Evolutionary conservation across 106 monocot species (phyloP).

Genomic region (Acorus calamus): DNA sequence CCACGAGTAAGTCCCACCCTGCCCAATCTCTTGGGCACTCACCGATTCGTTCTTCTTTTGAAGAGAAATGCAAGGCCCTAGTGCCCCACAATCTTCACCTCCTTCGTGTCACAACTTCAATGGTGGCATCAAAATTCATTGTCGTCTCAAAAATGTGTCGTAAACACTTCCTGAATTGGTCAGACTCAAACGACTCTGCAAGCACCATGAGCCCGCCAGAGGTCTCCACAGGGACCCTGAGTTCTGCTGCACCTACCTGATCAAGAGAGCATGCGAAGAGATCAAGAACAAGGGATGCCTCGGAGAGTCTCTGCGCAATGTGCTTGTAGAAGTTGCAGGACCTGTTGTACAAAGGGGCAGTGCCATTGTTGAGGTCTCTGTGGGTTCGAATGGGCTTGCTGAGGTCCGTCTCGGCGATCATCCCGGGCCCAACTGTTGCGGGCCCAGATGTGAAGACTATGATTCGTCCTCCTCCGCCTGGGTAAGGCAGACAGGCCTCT

Average conservation of each 20-base stretch:
- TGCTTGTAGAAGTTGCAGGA: conserved; percentile 60
- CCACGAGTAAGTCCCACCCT: conserved; percentile 65
- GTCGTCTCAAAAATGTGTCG: conserved; percentile 59
- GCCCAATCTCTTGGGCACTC: conserved; percentile 67
- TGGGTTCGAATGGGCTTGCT: conserved; percentile 69
- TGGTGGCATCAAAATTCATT: conserved; percentile 73
- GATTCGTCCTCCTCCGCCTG: conserved; percentile 64
- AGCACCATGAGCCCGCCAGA: conserved; percentile 81
- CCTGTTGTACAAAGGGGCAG: conserved; percentile 35
- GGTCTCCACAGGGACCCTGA: conserved; percentile 58
- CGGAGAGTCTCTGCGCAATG: conserved; percentile 38
- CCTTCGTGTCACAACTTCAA: conserved; percentile 73
- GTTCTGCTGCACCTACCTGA: conserved; percentile 82
- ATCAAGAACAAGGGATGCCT: conserved; percentile 67
- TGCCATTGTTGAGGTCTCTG: conserved; percentile 47
- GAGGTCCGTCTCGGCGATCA: conserved; percentile 60
- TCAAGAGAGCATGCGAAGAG: conserved; percentile 94
- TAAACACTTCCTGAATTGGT: conserved; percentile 65
- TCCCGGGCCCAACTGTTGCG: conserved; percentile 75
- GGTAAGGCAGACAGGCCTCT: conserved; percentile 39
- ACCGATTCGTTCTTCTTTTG: conserved; percentile 38
- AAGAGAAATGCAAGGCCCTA: conserved; percentile 81
- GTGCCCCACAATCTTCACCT: conserved; percentile 83
- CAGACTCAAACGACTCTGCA: conserved; percentile 75
- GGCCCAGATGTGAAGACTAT: conserved; percentile 93